Evolutionary conservation across 2,329 filamentous ascomycete species (phyloP), one percentile per base, ranked within the genome.

Genomic region (Exophiala alcalophila): DNA sequence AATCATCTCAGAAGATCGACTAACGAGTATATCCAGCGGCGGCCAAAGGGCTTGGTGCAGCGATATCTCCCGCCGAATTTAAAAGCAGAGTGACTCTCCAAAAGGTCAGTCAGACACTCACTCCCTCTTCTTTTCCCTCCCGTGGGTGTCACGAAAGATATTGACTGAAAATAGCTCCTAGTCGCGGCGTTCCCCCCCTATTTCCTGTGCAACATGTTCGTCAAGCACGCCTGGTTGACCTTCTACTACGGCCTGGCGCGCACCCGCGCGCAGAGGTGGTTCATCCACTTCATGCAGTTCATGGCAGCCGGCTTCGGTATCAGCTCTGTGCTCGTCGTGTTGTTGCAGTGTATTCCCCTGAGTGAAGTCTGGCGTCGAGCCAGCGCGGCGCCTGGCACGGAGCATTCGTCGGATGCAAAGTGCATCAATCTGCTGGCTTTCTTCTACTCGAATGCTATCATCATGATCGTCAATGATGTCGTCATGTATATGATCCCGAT

Each of bases 171-270:
- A 28, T 30, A 51, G 49, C 49, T 51, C 30, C 39, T 51, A 18
- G 16, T 51, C 16, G 49, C 49, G 21, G 29, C 38, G 11, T 34
- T 48, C 9, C 49, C 49, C n/a, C 49, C 49, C 21, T 51, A 51
- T 28, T 51, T 51, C 40, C 30, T 51, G 21, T 51, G 49, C 33
- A 51, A 51, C 44, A 51, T 51, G 49, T 47, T 51, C 32, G 44
- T 51, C 44, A 51, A 51, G 37, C 49, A 51, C 20, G 49, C 49
- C 16, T 51, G 49, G 49, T 43, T 51, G 37, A 51, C 49, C 11
- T 51, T 51, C 33, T 51, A 51, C 29, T 51, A 51, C 29, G 49
- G 44, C 26, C 41, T 51, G 31, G 37, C 49, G 33, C 44, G 42
- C 18, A 51, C 36, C 11, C 44, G 44, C 15, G 16, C n/a, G 9